A percentile compares a stretch with the other conserved stretches of the same genome.
These are phyloP conservation scores for Botryobasidium botryosum DNA, from an alignment of 768 basidiomycete species.

Conservation along the genomic window DNA sequence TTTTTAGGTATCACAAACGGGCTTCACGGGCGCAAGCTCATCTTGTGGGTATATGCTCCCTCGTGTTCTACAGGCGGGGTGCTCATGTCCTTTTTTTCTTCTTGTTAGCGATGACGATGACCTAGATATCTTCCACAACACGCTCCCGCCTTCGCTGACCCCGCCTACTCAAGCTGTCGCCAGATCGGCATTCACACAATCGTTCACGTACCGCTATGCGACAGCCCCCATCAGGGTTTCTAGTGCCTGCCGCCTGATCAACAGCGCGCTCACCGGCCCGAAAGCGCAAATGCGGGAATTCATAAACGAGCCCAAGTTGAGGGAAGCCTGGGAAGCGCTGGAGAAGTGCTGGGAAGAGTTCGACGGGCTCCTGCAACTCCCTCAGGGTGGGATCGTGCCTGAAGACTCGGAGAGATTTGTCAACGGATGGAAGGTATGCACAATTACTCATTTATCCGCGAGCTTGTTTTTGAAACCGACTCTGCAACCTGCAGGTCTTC, in stretches of 20 bases:
- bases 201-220: slow-evolving; percentile 41
- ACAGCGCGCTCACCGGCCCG: slow-evolving; percentile 60
- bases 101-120: slow-evolving; percentile 41
- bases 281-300: slow-evolving; percentile 45
- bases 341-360: slow-evolving; percentile 76
- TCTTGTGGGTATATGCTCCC: slow-evolving; percentile 38
- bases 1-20: slow-evolving; percentile 44
- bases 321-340: slow-evolving; percentile 71
- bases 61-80: neutral
- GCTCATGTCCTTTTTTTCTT: neutral
- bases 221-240: slow-evolving; percentile 60
- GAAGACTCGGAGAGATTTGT: slow-evolving; percentile 50
- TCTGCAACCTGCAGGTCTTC: slow-evolving; percentile 51
- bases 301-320: slow-evolving; percentile 46
- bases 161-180: slow-evolving; percentile 21
- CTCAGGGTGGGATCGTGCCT: slow-evolving; percentile 18
- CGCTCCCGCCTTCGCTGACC: slow-evolving; percentile 18
- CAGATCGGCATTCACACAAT: slow-evolving; percentile 28
- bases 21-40: slow-evolving; percentile 66
- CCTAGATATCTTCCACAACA: slow-evolving; percentile 45
- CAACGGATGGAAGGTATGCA: slow-evolving; percentile 69
- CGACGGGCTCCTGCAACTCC: slow-evolving; percentile 36
- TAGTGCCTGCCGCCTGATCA: slow-evolving; percentile 59
- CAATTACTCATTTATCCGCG: neutral
- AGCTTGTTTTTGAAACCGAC: no score